Conservation (phyloP, 129 eudicot genomes). For the Flaveria brownii region DNA sequence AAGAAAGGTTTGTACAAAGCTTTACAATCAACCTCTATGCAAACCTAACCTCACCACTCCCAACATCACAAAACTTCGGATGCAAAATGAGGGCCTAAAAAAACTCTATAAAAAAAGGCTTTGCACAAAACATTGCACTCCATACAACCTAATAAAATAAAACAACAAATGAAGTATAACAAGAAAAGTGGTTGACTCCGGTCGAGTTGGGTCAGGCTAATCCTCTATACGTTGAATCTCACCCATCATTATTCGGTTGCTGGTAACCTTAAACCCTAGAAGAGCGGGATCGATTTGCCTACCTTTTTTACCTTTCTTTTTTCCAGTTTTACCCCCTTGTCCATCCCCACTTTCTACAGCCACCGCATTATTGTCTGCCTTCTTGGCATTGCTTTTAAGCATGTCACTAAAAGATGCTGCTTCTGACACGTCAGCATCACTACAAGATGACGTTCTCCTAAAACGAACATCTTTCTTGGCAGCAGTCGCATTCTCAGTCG, state of each 20-base stretch:
- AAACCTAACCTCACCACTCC: slow-evolving; percentile 25
- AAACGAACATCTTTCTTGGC: slow-evolving; percentile 47
- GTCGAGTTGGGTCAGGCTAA: slow-evolving; percentile 17
- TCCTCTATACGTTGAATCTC: slow-evolving; percentile 79
- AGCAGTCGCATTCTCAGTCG: slow-evolving; percentile 30
- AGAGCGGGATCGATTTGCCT: slow-evolving; percentile 79
- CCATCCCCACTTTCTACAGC: slow-evolving; percentile 49
- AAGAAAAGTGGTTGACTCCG: neutral
- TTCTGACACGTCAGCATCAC: slow-evolving; percentile 69
- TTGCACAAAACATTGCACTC: slow-evolving; percentile 22
- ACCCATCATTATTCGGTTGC: slow-evolving; percentile 88
- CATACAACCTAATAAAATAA: slow-evolving; percentile 28
- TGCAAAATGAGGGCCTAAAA: slow-evolving; percentile 19
- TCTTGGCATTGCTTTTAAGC: slow-evolving; percentile 79
- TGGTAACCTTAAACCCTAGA: slow-evolving; percentile 83
- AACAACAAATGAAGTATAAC: neutral
- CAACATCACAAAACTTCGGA: slow-evolving; percentile 35
- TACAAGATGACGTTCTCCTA: slow-evolving; percentile 63
- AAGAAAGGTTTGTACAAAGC: slow-evolving; percentile 25
- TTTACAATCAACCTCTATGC: slow-evolving; percentile 30
- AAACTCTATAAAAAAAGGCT: slow-evolving; percentile 17
- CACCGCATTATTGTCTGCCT: slow-evolving; percentile 27
- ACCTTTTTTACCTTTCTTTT: slow-evolving; percentile 91
- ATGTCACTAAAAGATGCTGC: slow-evolving; percentile 85
- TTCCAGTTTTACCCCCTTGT: slow-evolving; percentile 54